phyloP scores from a whole-genome alignment of 2,329 filamentous ascomycete genomes.

The Hymenoscyphus fraxineus region DNA sequence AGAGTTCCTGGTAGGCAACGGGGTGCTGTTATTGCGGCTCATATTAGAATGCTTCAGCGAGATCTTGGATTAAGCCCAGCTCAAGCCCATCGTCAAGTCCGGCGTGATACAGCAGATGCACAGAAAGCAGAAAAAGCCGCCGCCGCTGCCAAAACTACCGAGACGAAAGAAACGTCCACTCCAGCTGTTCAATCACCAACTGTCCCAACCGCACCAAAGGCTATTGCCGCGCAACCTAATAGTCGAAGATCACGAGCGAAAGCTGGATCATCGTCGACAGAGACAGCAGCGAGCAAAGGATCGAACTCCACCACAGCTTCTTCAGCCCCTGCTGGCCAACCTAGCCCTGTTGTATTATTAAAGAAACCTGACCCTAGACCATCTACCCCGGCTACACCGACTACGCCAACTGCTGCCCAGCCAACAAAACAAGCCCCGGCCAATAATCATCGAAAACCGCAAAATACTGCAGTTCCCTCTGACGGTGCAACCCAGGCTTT shows the following conservation, averaged over 20 bases:
- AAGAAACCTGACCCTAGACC: conserved; percentile 38
- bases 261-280: conserved; percentile 32
- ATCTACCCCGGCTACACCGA: conserved; percentile 25
- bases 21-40: conserved; percentile 51
- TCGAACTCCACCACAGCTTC: conserved; percentile 17
- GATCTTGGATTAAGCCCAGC: conserved; percentile 63
- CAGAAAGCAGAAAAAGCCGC: conserved; percentile 30
- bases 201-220: conserved; percentile 33
- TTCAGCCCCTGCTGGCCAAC: conserved; percentile 27
- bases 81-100: conserved; percentile 57
- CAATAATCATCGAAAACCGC: conserved; percentile 29
- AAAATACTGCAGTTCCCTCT: conserved; percentile 32
- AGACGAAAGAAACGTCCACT: conserved; percentile 16
- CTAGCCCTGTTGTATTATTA: conserved; percentile 37
- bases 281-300: conserved; percentile 24
- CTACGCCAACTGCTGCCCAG: conserved; percentile 28
- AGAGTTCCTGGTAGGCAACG: conserved; percentile 37
- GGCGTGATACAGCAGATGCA: conserved; percentile 45
- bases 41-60: conserved; percentile 61
- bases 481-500: conserved; percentile 63
- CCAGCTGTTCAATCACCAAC: conserved; percentile 11
- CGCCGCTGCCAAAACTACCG: conserved; percentile 20
- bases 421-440: conserved; percentile 25
- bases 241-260: conserved; percentile 37
- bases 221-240: conserved; percentile 18